Base-by-base conservation (phyloP, 345 rosid species). In the Salix arbutifolia region DNA sequence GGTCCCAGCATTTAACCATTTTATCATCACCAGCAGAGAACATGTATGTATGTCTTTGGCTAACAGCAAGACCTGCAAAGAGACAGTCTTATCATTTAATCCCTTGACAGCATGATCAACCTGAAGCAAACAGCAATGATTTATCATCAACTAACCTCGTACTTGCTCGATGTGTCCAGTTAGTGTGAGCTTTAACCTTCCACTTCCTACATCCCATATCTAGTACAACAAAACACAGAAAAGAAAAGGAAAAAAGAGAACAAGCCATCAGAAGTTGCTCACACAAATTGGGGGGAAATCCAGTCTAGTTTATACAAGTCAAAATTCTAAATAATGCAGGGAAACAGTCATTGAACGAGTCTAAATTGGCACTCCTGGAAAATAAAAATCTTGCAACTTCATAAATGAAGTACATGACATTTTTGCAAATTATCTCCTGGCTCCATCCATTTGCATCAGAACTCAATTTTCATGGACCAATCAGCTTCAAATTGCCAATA, bases 1-100 rank as follows among this genome's bases (percentile, higher is more conserved):
- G 99, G 76, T 96, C 99, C 98, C 98, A 96, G 78, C 99, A 96
- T 84, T 96, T 96, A 75, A 96, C 99, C 89, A 91, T 98, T 69
- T 96, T 96, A 83, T 96, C 99, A 81, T 96, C 99, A 74, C 99
- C 99, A 78, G 99, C 97, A 68, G 98, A 96, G 83, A 94, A 96
- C 98, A 96, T 90, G 81, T 94, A 96, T 8, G 99, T 92, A 76
- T 91, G 95, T 77, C 86, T 89, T 79, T 65, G 88, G 82, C 99
- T 96, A 71, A 96, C 90, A 53, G 97, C 99, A 71, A 96, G 98
- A 62, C 98, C 99, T 92, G 85, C 28, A 87, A 80, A 79, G 2
- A 25, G 23, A 82, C 31, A 28, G 6, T 31, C 31, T 33, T 64
- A 52, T 18, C 26, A 46, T 67, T 25, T 17, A 76, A 74, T 62